Base-by-base conservation (phyloP, 768 basidiomycete genomes). In the Kwoniella newhampshirensis region DNA sequence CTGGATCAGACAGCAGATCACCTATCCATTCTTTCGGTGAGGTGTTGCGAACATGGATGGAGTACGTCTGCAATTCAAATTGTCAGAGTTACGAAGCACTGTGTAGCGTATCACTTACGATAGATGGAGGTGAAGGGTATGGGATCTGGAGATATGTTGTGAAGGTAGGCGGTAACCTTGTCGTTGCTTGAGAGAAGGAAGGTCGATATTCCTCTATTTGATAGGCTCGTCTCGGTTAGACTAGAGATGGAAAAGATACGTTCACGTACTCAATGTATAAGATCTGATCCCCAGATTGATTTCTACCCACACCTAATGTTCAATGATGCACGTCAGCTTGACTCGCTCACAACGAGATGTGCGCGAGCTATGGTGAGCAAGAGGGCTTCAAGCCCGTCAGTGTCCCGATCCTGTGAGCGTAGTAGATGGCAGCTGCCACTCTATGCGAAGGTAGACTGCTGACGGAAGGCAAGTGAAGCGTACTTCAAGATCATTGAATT, bases 401-500 rank as follows among this genome's bases (percentile, higher is more conserved):
- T n/a, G n/a, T n/a, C n/a, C n/a, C n/a, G n/a, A n/a, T n/a, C n/a
- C n/a, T n/a, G n/a, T n/a, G n/a, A n/a, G n/a, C n/a, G n/a, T n/a
- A n/a, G n/a, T n/a, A n/a, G n/a, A n/a, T n/a, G n/a, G n/a, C n/a
- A n/a, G n/a, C n/a, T n/a, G n/a, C n/a, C n/a, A n/a, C n/a, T n/a
- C n/a, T n/a, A n/a, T n/a, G n/a, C n/a, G n/a, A n/a, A n/a, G n/a
- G n/a, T n/a, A n/a, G n/a, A n/a, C n/a, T n/a, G n/a, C n/a, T n/a
- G n/a, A n/a, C n/a, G 40, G 21, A n/a, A 42, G 17, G 21, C 15
- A 1, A 21, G 28, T 0, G 27, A 41, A 5, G 21, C 41, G n/a
- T 41, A 53, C 51, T 44, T 53, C 51, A 32, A 53, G 51, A 35
- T 27, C 35, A n/a, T 51, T 51, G 20, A 20, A 51, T 51, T 51